A percentile compares a stretch with the other conserved stretches of the same genome.
These are phyloP conservation scores for Sporisorium reilianum DNA, from an alignment of 1,284 basidiomycete genomes.

Conservation along the genomic window DNA sequence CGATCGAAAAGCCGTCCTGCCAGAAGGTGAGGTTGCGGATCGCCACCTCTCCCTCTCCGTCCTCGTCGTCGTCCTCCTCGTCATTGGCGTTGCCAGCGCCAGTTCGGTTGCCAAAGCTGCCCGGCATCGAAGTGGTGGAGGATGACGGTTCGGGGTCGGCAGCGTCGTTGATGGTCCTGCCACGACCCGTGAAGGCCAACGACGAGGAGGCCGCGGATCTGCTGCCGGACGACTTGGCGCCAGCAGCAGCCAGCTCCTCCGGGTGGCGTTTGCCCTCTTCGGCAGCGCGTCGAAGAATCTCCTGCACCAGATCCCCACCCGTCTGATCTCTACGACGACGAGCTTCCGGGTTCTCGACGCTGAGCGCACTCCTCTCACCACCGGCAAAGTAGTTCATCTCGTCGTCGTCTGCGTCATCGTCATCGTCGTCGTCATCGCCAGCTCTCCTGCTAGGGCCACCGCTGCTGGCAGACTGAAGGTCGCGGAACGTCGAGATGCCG, in stretches of 20 bases:
- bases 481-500: conserved; percentile 70
- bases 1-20: conserved; percentile 92
- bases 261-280: conserved; percentile 73
- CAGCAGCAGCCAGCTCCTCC: conserved; percentile 17
- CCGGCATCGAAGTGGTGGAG: conserved; percentile 33
- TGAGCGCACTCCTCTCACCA: conserved; percentile 79
- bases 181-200: conserved; percentile 48
- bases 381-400: conserved; percentile 68
- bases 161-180: conserved; percentile 50
- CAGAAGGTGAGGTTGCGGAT: conserved; percentile 90
- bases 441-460: conserved; percentile 31
- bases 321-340: conserved; percentile 73
- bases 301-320: conserved; percentile 79
- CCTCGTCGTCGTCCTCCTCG: conserved; percentile 69
- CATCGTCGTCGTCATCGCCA: conserved; percentile 54
- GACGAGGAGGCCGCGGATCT: conserved; percentile 16
- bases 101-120: conserved; percentile 19
- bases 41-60: conserved; percentile 73
- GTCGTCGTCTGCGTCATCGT: conserved; percentile 52
- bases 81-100: conserved; percentile 6
- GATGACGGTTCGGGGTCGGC: conserved; percentile 26
- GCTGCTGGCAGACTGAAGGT: conserved; percentile 52
- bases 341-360: conserved; percentile 82
- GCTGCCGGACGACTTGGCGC: conserved; percentile 9
- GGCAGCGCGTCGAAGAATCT: conserved; percentile 81